Evolutionary conservation across 2,329 filamentous ascomycete species (phyloP).

Genomic region (Talaromyces sp.): DNA sequence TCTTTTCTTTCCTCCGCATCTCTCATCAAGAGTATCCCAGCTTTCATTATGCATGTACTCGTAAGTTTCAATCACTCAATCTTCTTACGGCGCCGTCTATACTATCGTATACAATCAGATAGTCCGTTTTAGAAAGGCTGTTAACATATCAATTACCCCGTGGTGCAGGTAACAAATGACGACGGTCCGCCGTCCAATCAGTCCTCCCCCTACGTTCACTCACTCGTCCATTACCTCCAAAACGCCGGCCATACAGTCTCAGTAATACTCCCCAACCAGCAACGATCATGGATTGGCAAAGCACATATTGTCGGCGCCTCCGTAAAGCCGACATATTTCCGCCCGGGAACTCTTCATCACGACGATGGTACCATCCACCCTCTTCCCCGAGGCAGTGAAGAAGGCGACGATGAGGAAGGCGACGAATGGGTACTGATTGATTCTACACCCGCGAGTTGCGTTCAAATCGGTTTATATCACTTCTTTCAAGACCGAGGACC

Average conservation of each 20-base stretch:
- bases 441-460: constrained; percentile 75
- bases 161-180: constrained; percentile 58
- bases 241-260: constrained; percentile 79
- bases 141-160: constrained; percentile 9
- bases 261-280: constrained; percentile 83
- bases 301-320: constrained; percentile 92
- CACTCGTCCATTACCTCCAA: constrained; percentile 67
- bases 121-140: background rate
- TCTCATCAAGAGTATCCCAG: background rate
- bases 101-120: background rate
- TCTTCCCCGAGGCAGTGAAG: constrained; percentile 52
- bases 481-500: constrained; percentile 70
- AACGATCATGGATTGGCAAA: constrained; percentile 98
- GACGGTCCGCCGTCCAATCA: constrained; percentile 75
- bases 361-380: constrained; percentile 67
- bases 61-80: constrained; percentile 33
- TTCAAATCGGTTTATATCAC: constrained; percentile 78
- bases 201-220: constrained; percentile 77
- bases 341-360: constrained; percentile 58
- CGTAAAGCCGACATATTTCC: constrained; percentile 80
- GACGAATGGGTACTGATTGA: constrained; percentile 82
- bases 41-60: constrained; percentile 49
- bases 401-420: constrained; percentile 58
- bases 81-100: background rate
- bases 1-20: constrained; percentile 8